Conservation (phyloP, 176 grass and related monocot genomes). For the Alopecurus myosuroides region DNA sequence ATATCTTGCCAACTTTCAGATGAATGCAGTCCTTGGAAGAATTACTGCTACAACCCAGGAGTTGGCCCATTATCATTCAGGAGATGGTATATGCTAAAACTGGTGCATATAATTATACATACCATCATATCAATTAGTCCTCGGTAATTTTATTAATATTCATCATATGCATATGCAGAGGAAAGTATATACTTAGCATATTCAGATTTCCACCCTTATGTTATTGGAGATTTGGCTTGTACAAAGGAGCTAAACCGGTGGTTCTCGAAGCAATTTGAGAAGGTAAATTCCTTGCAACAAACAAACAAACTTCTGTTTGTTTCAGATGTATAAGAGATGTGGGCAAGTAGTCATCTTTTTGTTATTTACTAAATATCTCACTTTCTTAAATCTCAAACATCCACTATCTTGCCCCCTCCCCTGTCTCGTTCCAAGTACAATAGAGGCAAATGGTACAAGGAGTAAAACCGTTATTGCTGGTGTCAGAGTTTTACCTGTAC, state of each 20-base stretch:
- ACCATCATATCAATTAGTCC: background rate
- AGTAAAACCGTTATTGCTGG: background rate
- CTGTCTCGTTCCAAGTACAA: background rate
- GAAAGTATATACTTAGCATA: slow-evolving; percentile 92
- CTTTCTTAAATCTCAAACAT: background rate
- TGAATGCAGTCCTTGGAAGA: slow-evolving; percentile 95
- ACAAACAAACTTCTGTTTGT: background rate
- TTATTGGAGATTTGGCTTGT: slow-evolving; percentile 79
- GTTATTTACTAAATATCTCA: background rate
- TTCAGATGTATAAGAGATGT: background rate
- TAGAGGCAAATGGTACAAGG: background rate
- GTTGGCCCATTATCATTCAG: slow-evolving; percentile 92
- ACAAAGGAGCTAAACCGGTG: slow-evolving; percentile 81
- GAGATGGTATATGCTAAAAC: slow-evolving; percentile 60
- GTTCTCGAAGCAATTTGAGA: slow-evolving; percentile 98
- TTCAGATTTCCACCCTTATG: slow-evolving; percentile 79
- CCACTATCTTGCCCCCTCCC: background rate
- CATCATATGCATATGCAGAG: slow-evolving; percentile 66
- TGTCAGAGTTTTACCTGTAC: background rate
- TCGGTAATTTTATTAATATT: slow-evolving; percentile 10
- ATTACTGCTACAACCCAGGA: slow-evolving; percentile 89
- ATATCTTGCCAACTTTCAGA: slow-evolving; percentile 60
- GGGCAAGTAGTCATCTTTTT: background rate
- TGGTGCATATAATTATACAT: slow-evolving; percentile 2
- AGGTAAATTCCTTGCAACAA: slow-evolving; percentile 43